A percentile compares a stretch with the other conserved stretches of the same genome.
These are phyloP conservation scores for Podaxis sp. DNA, from an alignment of 768 basidiomycete species.

Conservation along the genomic window DNA sequence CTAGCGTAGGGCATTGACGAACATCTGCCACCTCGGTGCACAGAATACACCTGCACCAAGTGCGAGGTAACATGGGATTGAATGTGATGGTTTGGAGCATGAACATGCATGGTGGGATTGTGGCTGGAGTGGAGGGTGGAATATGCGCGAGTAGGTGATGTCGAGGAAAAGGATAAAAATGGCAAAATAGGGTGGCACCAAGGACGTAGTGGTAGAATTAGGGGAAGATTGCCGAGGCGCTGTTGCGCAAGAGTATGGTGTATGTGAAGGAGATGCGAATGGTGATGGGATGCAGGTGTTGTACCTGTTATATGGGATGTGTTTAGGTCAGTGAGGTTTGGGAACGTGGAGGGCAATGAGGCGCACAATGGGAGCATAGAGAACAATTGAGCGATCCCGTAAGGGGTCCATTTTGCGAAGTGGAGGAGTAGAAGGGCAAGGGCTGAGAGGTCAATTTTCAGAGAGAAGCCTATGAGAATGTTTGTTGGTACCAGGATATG, in stretches of 20 bases:
- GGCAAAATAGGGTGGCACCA: constrained; percentile 29
- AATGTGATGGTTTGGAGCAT: constrained; percentile 43
- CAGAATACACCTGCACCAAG: constrained; percentile 37
- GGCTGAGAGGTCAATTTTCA: constrained; percentile 32
- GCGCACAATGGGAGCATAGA: constrained; percentile 37
- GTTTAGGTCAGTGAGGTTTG: too few species aligned
- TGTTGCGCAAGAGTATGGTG: constrained; percentile 12
- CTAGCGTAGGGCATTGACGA: constrained; percentile 39
- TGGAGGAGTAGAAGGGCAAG: constrained; percentile 34
- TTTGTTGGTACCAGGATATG: neutral
- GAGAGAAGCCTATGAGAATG: constrained; percentile 27
- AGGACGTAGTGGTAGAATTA: constrained; percentile 40
- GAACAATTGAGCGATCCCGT: constrained; percentile 33
- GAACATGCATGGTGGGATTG: constrained; percentile 37
- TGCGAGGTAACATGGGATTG: constrained; percentile 32
- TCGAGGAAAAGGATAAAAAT: constrained; percentile 30
- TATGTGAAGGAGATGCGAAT: constrained; percentile 30
- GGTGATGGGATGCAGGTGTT: constrained; percentile 30
- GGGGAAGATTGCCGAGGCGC: constrained; percentile 23
- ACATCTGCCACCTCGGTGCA: constrained; percentile 33
- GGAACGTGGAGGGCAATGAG: neutral
- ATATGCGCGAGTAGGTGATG: constrained; percentile 22
- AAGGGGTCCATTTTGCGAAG: constrained; percentile 34
- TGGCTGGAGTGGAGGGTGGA: constrained; percentile 33
- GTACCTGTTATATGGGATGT: constrained; percentile 26